A percentile compares a stretch with the other conserved stretches of the same genome.
Conservation (phyloP, 2,329 filamentous ascomycete species). For the Colletotrichum simmondsii region DNA sequence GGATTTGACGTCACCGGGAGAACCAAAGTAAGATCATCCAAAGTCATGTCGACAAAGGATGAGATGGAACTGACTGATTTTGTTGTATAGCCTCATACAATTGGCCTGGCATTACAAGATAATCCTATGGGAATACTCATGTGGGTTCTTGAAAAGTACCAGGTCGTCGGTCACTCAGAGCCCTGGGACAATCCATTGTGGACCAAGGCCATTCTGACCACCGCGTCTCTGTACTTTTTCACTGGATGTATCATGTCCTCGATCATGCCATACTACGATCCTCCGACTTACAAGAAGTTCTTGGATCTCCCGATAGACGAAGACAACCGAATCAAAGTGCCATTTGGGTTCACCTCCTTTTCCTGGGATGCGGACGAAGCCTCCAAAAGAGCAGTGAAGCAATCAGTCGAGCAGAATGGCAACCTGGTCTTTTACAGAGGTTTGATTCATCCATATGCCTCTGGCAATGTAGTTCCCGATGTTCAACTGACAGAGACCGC, state of each 20-base stretch:
- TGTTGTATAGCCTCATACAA: slow-evolving; percentile 48
- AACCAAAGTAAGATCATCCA: slow-evolving; percentile 39
- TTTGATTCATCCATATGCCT: background rate
- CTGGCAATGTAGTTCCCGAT: background rate
- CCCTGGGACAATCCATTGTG: slow-evolving; percentile 32
- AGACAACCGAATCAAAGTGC: slow-evolving; percentile 35
- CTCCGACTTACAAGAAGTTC: slow-evolving; percentile 33
- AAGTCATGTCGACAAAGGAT: background rate
- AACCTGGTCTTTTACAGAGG: slow-evolving; percentile 36
- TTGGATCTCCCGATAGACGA: slow-evolving; percentile 23
- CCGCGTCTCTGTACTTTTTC: slow-evolving; percentile 40
- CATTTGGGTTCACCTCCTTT: slow-evolving; percentile 36
- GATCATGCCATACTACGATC: slow-evolving; percentile 33
- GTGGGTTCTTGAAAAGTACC: slow-evolving; percentile 54
- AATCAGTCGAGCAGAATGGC: slow-evolving; percentile 16
- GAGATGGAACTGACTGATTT: background rate
- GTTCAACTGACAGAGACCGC: background rate
- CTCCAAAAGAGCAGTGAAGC: slow-evolving; percentile 30
- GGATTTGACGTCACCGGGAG: slow-evolving; percentile 54
- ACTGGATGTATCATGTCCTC: slow-evolving; percentile 39
- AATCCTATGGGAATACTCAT: slow-evolving; percentile 55
- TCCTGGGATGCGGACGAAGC: slow-evolving; percentile 30
- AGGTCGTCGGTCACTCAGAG: slow-evolving; percentile 23
- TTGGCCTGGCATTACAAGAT: slow-evolving; percentile 53
- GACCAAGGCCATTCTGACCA: slow-evolving; percentile 35